Base-by-base conservation (phyloP, 352 stramenopile genomes). In the Aphanomyces euteiches region DNA sequence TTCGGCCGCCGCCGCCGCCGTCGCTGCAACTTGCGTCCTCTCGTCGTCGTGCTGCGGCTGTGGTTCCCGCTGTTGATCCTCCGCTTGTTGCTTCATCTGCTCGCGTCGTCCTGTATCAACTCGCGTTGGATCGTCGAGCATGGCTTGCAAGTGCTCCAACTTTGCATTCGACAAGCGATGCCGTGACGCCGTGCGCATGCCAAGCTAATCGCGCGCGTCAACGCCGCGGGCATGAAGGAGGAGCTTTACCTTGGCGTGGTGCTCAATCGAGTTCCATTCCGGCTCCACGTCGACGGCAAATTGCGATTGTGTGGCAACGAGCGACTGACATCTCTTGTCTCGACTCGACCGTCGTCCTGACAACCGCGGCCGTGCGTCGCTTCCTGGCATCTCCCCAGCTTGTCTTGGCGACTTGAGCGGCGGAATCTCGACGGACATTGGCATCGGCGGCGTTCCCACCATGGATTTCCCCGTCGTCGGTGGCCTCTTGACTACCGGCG, bases 201-300 rank as follows among this genome's bases (percentile, higher is more conserved):
- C 28, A 28, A 28, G 28, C 28, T 28, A 28, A 28, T 28, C 28
- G 28, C 28, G 1, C 28, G 28, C 28, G 28, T 28, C 28, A 28
- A 28, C 28, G 28, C 28, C 28, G 28, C 28, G 28, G 28, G 1
- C 28, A 28, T 28, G 28, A 28, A 28, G 28, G 28, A 28, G 28
- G 28, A 28, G 28, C 28, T 28, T 28, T 54, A 67, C 59, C 59
- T 13, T 8, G 5, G 59, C 59, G 19, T 67, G 41, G 12, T 17
- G 8, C 38, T 67, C 38, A n/a, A 67, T 67, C n/a, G 12, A 21
- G 40, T 67, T 4, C 19, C 41, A 67, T 10, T 48, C 59, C 7
- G 38, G 41, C 2, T 53, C 28, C 3, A 67, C 38, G 59, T 67
- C 41, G 40, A 56, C 59, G 3, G 3, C 59, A 38, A 39, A 56